phyloP scores from a whole-genome alignment of 257 asterid species.

The Solanum appendiculatum region DNA sequence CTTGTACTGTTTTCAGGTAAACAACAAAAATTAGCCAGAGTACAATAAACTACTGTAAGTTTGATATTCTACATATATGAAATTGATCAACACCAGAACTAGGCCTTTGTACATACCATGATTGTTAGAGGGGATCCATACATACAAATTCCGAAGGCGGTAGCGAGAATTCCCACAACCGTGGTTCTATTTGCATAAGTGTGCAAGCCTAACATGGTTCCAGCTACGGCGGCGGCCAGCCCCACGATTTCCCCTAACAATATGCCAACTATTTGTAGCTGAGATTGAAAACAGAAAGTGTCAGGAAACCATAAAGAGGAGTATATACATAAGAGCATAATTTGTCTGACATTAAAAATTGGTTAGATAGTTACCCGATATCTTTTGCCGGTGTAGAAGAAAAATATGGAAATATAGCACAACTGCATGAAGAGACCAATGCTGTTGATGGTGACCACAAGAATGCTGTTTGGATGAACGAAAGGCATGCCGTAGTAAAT shows the following conservation, averaged over 20 bases:
- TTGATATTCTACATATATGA: neutral
- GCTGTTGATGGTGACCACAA: conserved; percentile 44
- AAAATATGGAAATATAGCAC: conserved; percentile 24
- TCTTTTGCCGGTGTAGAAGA: conserved; percentile 20
- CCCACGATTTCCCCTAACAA: conserved; percentile 11
- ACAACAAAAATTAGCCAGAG: neutral
- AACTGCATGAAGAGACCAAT: conserved; percentile 34
- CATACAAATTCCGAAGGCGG: conserved; percentile 46
- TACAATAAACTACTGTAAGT: neutral
- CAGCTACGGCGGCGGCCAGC: conserved; percentile 5
- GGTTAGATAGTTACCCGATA: conserved; percentile 21
- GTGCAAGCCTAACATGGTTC: conserved; percentile 28
- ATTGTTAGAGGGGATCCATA: conserved; percentile 57
- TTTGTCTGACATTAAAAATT: neutral
- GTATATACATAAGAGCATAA: neutral
- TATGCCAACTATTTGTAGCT: conserved; percentile 12
- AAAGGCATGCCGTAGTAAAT: conserved; percentile 51
- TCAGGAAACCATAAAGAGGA: neutral
- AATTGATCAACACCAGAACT: neutral
- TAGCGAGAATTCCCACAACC: conserved; percentile 43
- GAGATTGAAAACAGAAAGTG: neutral
- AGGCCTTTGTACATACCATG: conserved; percentile 21
- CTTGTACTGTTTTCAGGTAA: conserved; percentile 9
- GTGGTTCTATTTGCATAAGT: conserved; percentile 23
- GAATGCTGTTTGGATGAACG: conserved; percentile 46